These are phyloP conservation scores for Trifolium pratense DNA, from an alignment of 306 rosid genomes.

Conservation along the genomic window DNA sequence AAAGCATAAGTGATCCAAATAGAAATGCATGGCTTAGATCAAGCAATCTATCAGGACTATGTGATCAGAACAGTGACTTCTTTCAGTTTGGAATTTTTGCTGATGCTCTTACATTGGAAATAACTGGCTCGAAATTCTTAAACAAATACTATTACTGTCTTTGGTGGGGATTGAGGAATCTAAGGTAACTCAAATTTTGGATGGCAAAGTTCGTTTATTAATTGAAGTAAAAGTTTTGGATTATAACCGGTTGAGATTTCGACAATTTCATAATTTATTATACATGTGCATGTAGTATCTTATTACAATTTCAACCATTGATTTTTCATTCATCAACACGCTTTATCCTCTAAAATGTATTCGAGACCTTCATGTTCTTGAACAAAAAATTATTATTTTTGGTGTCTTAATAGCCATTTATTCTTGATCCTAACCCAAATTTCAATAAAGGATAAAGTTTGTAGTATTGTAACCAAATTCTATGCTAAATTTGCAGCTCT, in stretches of 20 bases:
- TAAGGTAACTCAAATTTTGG: slow-evolving; percentile 46
- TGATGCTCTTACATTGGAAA: slow-evolving; percentile 47
- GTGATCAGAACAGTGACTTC: slow-evolving; percentile 49
- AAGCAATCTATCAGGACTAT: slow-evolving; percentile 57
- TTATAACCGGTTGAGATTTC: too few relatives aligned
- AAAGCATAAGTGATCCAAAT: slow-evolving; percentile 37
- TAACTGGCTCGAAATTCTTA: slow-evolving; percentile 53
- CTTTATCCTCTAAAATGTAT: too few relatives aligned
- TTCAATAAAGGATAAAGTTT: too few relatives aligned
- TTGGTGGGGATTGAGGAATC: slow-evolving; percentile 59
- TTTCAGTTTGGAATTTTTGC: slow-evolving; percentile 59
- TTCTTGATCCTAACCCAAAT: too few relatives aligned
- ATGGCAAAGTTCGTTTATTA: not conserved
- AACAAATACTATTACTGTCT: slow-evolving; percentile 57
- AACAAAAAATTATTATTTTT: too few relatives aligned
- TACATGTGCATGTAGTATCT: too few relatives aligned
- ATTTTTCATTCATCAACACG: too few relatives aligned
- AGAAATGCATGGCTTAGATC: slow-evolving; percentile 55
- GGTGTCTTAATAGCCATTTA: too few relatives aligned
- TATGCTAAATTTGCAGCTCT: slow-evolving; percentile 51
- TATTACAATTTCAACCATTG: too few relatives aligned
- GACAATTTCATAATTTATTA: too few relatives aligned
- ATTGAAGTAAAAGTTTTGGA: not conserved
- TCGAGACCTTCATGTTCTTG: too few relatives aligned
- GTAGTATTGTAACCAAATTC: slow-evolving; percentile 17